Conservation (phyloP, 1,284 basidiomycete genomes). For the Vanrija pseudolonga region DNA sequence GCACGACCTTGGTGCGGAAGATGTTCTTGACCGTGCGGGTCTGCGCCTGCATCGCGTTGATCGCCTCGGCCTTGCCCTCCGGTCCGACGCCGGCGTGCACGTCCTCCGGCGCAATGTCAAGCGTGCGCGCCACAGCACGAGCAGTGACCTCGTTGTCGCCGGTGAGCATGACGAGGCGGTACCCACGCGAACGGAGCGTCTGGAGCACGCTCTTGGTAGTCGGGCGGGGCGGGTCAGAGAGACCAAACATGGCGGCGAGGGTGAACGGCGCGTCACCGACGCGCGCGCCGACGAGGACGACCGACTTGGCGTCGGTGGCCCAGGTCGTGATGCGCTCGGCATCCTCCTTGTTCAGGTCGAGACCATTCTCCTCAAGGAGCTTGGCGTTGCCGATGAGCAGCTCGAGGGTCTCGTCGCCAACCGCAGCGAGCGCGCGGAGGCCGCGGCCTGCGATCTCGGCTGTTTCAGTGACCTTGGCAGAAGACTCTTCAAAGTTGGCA, state of each 20-base stretch:
- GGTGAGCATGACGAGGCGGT: conserved; percentile 85
- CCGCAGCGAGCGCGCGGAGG: conserved; percentile 59
- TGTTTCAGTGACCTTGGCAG: conserved; percentile 58
- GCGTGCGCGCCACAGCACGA: conserved; percentile 74
- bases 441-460: conserved; percentile 87
- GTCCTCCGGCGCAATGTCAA: conserved; percentile 71
- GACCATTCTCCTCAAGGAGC: conserved; percentile 20
- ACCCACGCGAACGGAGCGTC: conserved; percentile 75
- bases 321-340: conserved; percentile 67
- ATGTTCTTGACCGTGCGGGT: neutral
- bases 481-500: conserved; percentile 60
- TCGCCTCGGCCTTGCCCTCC: conserved; percentile 70
- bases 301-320: conserved; percentile 66
- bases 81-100: conserved; percentile 89
- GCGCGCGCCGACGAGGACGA: conserved; percentile 73
- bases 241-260: conserved; percentile 54
- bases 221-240: conserved; percentile 78
- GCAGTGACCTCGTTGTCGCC: conserved; percentile 82
- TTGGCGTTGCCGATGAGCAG: conserved; percentile 45
- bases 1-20: conserved; percentile 58
- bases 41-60: conserved; percentile 7
- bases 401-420: conserved; percentile 64
- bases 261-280: conserved; percentile 51
- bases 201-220: conserved; percentile 74
- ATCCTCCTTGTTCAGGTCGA: conserved; percentile 40